These are phyloP conservation scores for Oenanthe javanica DNA, from an alignment of 140 eudicot species.

Conservation along the genomic window DNA sequence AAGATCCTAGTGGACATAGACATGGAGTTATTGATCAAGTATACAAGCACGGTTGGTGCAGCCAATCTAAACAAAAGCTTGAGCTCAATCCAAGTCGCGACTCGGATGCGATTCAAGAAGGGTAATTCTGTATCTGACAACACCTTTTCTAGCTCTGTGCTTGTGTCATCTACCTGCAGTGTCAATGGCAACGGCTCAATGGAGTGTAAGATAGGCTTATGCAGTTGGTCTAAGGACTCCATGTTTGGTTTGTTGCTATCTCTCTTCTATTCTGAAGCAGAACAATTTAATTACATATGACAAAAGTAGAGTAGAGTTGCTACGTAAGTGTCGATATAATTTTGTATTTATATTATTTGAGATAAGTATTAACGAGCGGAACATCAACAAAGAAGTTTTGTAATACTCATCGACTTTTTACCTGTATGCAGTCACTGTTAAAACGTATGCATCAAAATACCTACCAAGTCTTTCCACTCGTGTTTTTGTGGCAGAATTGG, in stretches of 20 bases:
- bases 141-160: constrained; percentile 42
- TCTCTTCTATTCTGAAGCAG: not conserved
- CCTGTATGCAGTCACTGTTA: not conserved
- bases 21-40: constrained; percentile 51
- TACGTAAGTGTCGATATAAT: not conserved
- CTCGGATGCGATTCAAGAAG: constrained; percentile 13
- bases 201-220: constrained; percentile 33
- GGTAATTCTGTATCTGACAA: constrained; percentile 36
- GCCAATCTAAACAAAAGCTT: constrained; percentile 38
- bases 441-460: not conserved
- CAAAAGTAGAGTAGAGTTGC: not conserved
- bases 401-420: not conserved
- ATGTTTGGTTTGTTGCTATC: not conserved
- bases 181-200: constrained; percentile 3
- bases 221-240: constrained; percentile 28
- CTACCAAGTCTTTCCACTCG: not conserved
- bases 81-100: constrained; percentile 39
- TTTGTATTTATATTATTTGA: not conserved
- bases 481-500: not conserved
- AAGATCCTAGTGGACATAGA: constrained; percentile 57
- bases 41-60: constrained; percentile 52
- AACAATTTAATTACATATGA: not conserved
- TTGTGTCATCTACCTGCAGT: constrained; percentile 14
- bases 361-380: not conserved
- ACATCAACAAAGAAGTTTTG: too few relatives aligned